These are phyloP conservation scores for Elsinoe necatrix DNA, from an alignment of 2,329 filamentous ascomycete species.

Conservation along the genomic window DNA sequence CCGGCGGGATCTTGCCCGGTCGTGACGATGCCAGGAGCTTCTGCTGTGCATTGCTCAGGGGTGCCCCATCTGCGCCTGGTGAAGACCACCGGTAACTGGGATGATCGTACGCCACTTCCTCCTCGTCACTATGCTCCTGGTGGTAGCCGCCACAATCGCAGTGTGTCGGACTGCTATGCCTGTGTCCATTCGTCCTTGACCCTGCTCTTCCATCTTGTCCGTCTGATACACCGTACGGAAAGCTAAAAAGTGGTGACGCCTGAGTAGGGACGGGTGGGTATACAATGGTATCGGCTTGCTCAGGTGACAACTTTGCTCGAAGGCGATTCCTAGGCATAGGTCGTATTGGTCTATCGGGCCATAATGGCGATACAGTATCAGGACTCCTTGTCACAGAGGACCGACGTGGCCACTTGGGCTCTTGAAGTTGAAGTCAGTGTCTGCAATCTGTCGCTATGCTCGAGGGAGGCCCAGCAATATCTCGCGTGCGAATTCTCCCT, in stretches of 20 bases:
- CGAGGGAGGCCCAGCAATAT: background rate
- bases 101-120: conserved; percentile 37
- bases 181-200: conserved; percentile 15
- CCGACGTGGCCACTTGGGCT: conserved; percentile 18
- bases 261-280: conserved; percentile 70
- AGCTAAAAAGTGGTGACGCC: conserved; percentile 66
- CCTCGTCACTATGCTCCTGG: conserved; percentile 53
- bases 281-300: conserved; percentile 71
- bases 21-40: conserved; percentile 31
- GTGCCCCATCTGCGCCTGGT: conserved; percentile 29
- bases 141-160: conserved; percentile 40
- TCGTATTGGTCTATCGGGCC: conserved; percentile 84
- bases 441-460: background rate
- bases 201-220: conserved; percentile 21
- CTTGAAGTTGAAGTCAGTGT: background rate
- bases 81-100: conserved; percentile 33
- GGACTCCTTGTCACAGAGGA: conserved; percentile 22
- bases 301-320: conserved; percentile 76
- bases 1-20: conserved; percentile 26
- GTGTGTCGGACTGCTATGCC: conserved; percentile 21
- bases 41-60: conserved; percentile 28
- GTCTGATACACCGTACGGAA: conserved; percentile 42
- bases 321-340: conserved; percentile 84
- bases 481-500: background rate
- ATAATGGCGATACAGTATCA: conserved; percentile 72